These are phyloP conservation scores for Penicillium sp. DNA, from an alignment of 2,329 filamentous ascomycete genomes.

Conservation along the genomic window DNA sequence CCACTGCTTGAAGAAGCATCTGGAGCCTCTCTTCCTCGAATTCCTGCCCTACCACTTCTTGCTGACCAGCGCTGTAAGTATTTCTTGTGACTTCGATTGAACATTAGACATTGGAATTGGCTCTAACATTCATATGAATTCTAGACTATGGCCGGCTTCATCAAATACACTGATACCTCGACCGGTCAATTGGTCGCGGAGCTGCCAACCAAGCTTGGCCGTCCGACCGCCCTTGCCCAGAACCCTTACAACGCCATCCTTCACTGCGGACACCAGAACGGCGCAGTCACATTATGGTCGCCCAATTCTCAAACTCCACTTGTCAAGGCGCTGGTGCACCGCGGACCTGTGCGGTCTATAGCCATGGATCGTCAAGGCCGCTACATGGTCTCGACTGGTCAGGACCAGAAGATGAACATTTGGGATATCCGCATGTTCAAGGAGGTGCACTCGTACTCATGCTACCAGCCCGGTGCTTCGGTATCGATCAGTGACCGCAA, in stretches of 20 bases:
- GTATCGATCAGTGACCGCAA: constrained; percentile 88
- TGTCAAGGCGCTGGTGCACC: constrained; percentile 89
- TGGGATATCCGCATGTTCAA: constrained; percentile 96
- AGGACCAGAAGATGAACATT: constrained; percentile 89
- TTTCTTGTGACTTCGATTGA: not conserved
- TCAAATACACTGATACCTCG: constrained; percentile 95
- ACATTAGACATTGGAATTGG: not conserved
- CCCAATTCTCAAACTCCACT: constrained; percentile 85
- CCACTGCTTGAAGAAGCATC: constrained; percentile 87
- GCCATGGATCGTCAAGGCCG: constrained; percentile 87
- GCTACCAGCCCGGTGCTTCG: constrained; percentile 79
- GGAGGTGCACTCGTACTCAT: constrained; percentile 88
- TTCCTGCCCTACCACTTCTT: constrained; percentile 97
- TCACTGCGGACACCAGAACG: constrained; percentile 93
- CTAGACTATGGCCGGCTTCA: constrained; percentile 76
- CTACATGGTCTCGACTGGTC: constrained; percentile 94
- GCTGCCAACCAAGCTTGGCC: constrained; percentile 81
- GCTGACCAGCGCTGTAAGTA: constrained; percentile 78
- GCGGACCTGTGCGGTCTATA: constrained; percentile 83
- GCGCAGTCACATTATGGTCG: constrained; percentile 93
- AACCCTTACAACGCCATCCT: constrained; percentile 93
- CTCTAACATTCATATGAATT: not conserved
- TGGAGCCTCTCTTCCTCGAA: constrained; percentile 91
- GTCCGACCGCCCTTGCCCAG: constrained; percentile 81
- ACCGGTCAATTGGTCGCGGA: constrained; percentile 89